These are phyloP conservation scores for Fusarium vanettenii DNA, from an alignment of 2,329 filamentous ascomycete genomes.

Conservation along the genomic window DNA sequence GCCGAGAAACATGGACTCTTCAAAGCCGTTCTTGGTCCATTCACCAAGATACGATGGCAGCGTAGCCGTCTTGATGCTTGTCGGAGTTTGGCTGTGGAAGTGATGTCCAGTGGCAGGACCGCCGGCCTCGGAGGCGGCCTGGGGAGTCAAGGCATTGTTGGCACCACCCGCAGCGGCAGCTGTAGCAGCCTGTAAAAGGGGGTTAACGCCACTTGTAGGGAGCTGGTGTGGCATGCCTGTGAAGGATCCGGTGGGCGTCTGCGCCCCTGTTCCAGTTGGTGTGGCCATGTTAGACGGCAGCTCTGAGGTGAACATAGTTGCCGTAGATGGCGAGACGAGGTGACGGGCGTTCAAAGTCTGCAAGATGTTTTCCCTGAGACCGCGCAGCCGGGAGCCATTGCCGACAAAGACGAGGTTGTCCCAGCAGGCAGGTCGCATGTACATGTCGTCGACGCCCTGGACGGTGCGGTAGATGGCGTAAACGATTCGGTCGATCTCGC, in stretches of 20 bases:
- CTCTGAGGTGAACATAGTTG: conserved; percentile 97
- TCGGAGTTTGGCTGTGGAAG: conserved; percentile 79
- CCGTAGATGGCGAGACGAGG: conserved; percentile 89
- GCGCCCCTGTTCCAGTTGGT: conserved; percentile 87
- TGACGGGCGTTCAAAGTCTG: conserved; percentile 84
- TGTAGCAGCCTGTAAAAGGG: conserved; percentile 89
- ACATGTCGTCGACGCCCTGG: conserved; percentile 83
- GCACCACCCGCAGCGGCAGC: conserved; percentile 65
- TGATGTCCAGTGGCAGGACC: conserved; percentile 57
- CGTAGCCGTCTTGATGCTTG: conserved; percentile 81
- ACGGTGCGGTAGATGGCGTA: conserved; percentile 86
- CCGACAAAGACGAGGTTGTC: conserved; percentile 92
- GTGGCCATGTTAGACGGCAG: conserved; percentile 94
- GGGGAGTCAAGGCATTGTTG: conserved; percentile 51
- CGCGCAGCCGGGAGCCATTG: conserved; percentile 78
- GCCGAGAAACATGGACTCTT: conserved; percentile 88
- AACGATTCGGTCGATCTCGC: conserved; percentile 84
- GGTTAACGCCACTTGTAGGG: conserved; percentile 77
- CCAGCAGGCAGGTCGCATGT: conserved; percentile 89
- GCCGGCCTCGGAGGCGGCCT: conserved; percentile 54
- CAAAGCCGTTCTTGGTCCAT: conserved; percentile 84
- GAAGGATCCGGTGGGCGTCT: conserved; percentile 81
- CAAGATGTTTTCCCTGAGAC: conserved; percentile 90
- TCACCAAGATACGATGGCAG: conserved; percentile 89
- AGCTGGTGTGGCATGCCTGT: conserved; percentile 67